phyloP scores from a whole-genome alignment of 208 protist genomes.

The Acanthamoeba rhysodes region DNA sequence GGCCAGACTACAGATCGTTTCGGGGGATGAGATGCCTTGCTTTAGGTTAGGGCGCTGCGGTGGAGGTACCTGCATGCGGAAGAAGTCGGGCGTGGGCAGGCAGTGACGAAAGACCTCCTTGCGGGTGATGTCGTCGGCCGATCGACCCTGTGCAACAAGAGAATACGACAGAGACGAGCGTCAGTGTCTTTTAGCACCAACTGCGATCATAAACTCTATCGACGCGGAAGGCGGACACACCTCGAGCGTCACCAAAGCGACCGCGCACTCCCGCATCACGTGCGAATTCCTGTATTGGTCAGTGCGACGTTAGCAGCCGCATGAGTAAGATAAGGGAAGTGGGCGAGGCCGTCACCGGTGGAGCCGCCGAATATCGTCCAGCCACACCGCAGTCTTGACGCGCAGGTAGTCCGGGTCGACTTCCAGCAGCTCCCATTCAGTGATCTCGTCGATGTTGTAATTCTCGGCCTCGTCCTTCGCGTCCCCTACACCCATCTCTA shows the following conservation, averaged over 20 bases:
- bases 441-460: not conserved
- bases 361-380: not conserved
- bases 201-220: too few relatives aligned
- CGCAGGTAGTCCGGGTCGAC: slow-evolving; percentile 7
- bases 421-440: slow-evolving; percentile 26
- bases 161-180: not conserved
- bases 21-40: not conserved
- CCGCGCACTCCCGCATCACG: not conserved
- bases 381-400: not conserved
- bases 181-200: too few relatives aligned
- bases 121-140: not conserved
- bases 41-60: not conserved
- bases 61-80: not conserved
- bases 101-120: slow-evolving; percentile 9
- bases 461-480: not conserved
- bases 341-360: slow-evolving; percentile 3
- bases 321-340: not conserved
- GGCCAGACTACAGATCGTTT: not conserved
- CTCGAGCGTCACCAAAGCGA: not conserved
- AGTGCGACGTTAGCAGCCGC: not conserved
- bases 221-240: not conserved
- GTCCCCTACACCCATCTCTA: not conserved
- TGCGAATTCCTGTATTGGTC: not conserved
- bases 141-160: not conserved
- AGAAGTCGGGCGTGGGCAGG: slow-evolving; percentile 6